Evolutionary conservation across 495 filamentous ascomycete genomes (phyloP), one percentile per base, ranked within the genome.

Genomic region (Aspergillus indologenus): DNA sequence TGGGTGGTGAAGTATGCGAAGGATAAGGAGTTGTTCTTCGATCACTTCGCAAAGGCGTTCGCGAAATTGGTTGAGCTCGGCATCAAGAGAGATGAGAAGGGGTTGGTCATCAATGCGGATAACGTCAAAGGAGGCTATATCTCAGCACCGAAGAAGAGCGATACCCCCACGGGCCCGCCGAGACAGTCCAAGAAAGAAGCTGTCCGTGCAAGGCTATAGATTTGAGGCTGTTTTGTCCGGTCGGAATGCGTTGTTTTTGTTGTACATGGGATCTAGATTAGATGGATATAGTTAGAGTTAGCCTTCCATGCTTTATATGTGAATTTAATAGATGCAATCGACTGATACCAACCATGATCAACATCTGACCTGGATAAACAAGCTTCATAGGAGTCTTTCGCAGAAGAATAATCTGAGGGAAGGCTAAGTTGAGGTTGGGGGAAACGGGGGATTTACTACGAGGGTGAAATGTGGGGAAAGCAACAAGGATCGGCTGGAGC

Each of bases 21-120:
- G 49, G 83, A 85, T 52, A 83, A 84, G 68, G 83, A 85, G 1
- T 34, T 79, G 43, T 86, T 87, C 77, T 87, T 85, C 59, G 78
- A 79, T 46, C 77, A 86, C 66, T 86, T 86, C 61, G 53, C 80
- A 19, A 78, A 78, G 61, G 83, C 77, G 12, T 87, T 86, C 68
- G 78, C 77, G n/a, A 87, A 86, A 71, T 62, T 87, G 72, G 52
- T 85, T 42, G 83, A 86, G 71, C 65, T 87, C 58, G 83, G 84
- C 5, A 84, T 86, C 49, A 59, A 68, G 45, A 77, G 83, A 48
- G 83, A 86, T 64, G 78, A 61, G 6, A 64, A 74, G 18, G 84
- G 79, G 7, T 66, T 54, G 5, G 66, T 85, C 42, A 65, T 75
- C 46, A 84, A 85, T 63, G 73, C 75, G 21, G 81, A 84, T 58